Conservation (phyloP, 352 stramenopile species). For the Discostella stelligera region DNA sequence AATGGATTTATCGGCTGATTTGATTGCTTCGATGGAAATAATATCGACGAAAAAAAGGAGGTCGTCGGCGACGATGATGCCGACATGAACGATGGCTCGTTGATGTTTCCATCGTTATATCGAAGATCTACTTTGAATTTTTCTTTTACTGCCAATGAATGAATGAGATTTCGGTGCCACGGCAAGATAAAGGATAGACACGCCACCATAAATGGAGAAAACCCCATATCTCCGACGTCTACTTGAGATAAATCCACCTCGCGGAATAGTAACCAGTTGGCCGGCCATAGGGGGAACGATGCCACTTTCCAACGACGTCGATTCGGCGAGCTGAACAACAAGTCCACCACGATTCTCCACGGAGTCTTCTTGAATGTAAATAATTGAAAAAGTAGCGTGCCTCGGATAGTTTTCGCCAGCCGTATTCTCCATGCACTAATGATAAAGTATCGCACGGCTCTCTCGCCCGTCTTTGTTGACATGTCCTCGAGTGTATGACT, state of each 20-base stretch:
- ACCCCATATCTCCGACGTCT: conserved; percentile 18
- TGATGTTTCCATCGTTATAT: conserved; percentile 21
- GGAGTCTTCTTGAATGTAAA: conserved; percentile 34
- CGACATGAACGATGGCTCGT: conserved; percentile 4
- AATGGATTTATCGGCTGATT: conserved; percentile 32
- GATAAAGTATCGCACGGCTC: conserved; percentile 20
- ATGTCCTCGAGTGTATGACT: conserved; percentile 2
- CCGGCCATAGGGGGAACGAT: conserved; percentile 32
- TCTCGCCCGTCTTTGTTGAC: conserved; percentile 7
- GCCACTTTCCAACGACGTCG: background rate
- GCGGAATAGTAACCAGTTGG: conserved; percentile 42
- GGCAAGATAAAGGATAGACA: conserved; percentile 40
- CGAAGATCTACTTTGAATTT: conserved; percentile 13
- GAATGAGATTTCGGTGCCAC: conserved; percentile 31
- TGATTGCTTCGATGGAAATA: conserved; percentile 3
- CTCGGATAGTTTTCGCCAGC: conserved; percentile 53
- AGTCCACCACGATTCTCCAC: conserved; percentile 10
- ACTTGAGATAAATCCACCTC: conserved; percentile 36
- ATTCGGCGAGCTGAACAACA: background rate
- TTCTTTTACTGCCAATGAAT: conserved; percentile 12
- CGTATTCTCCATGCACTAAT: conserved; percentile 41
- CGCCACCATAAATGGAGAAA: conserved; percentile 30
- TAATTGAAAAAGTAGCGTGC: conserved; percentile 39
- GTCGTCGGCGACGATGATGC: background rate
- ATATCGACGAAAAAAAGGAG: conserved; percentile 7